Conservation (phyloP, 305 asterid species). For the Fraxinus albicans region DNA sequence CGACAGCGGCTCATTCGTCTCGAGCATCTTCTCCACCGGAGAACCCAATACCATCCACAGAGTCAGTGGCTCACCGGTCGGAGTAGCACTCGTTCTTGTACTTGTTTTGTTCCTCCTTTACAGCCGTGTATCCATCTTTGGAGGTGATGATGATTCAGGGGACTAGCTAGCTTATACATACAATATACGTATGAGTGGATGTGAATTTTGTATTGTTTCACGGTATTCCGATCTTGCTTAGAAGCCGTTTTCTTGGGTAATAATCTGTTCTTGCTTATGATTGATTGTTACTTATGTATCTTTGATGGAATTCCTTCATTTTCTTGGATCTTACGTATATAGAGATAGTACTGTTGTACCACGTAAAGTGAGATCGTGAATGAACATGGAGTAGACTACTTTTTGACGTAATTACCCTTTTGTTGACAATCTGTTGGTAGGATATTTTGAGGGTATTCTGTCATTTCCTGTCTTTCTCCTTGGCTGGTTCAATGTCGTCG, state of each 20-base stretch:
- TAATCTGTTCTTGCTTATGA: neutral
- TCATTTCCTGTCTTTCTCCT: neutral
- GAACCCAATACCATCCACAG: constrained; percentile 83
- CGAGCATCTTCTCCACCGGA: constrained; percentile 61
- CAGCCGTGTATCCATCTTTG: constrained; percentile 70
- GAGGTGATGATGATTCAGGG: constrained; percentile 76
- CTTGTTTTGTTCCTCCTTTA: constrained; percentile 68
- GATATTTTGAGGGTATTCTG: constrained; percentile 1
- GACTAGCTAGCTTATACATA: constrained; percentile 32
- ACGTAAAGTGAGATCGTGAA: constrained; percentile 28
- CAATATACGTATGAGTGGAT: neutral
- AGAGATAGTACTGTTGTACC: constrained; percentile 22
- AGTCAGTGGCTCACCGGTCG: constrained; percentile 82
- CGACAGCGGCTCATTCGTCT: constrained; percentile 67
- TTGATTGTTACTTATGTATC: neutral
- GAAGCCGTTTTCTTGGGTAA: neutral
- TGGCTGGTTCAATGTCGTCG: neutral
- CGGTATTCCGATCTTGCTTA: neutral
- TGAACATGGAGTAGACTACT: constrained; percentile 36
- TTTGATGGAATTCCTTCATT: neutral
- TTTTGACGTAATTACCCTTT: constrained; percentile 12
- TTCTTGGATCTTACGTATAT: constrained; percentile 9
- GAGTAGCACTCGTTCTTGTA: constrained; percentile 67
- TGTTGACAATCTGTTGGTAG: neutral
- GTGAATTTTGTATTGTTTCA: neutral